Evolutionary conservation across 164 flowering plant species (phyloP).

Genomic region (Euptelea pleiosperma): DNA sequence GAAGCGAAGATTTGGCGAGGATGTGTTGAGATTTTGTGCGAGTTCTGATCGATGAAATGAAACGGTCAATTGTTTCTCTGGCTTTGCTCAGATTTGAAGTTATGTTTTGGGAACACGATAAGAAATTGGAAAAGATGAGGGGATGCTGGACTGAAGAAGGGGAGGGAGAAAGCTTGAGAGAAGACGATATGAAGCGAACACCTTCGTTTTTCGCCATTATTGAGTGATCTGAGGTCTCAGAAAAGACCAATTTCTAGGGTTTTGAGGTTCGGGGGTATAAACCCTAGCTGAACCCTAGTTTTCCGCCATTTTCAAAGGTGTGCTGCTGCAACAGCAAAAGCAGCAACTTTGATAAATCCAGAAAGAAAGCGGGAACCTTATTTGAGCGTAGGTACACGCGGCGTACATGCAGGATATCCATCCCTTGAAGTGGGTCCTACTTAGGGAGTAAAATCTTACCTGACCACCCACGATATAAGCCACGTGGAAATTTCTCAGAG

Average conservation of each 20-base stretch:
- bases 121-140: slow-evolving; percentile 14
- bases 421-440: too few relatives aligned
- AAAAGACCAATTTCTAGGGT: neutral
- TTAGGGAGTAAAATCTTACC: too few relatives aligned
- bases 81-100: slow-evolving; percentile 19
- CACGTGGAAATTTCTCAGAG: too few relatives aligned
- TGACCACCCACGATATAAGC: too few relatives aligned
- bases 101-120: slow-evolving; percentile 29
- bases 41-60: slow-evolving; percentile 26
- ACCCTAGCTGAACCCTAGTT: slow-evolving; percentile 26
- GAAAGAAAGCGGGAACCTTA: too few relatives aligned
- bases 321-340: neutral
- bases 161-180: slow-evolving; percentile 32
- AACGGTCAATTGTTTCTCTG: slow-evolving; percentile 18
- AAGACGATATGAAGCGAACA: slow-evolving; percentile 40
- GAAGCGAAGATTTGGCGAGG: slow-evolving; percentile 21
- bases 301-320: slow-evolving; percentile 10
- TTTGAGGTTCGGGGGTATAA: neutral
- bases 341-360: too few relatives aligned
- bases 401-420: too few relatives aligned
- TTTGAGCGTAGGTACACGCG: too few relatives aligned
- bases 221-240: neutral
- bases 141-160: neutral
- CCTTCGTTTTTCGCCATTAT: slow-evolving; percentile 37
- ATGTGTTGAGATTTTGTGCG: slow-evolving; percentile 5